A percentile compares a stretch with the other conserved stretches of the same genome.
Evolutionary conservation across 2,329 filamentous ascomycete species (phyloP).

Genomic region (Metarhizium anisopliae): DNA sequence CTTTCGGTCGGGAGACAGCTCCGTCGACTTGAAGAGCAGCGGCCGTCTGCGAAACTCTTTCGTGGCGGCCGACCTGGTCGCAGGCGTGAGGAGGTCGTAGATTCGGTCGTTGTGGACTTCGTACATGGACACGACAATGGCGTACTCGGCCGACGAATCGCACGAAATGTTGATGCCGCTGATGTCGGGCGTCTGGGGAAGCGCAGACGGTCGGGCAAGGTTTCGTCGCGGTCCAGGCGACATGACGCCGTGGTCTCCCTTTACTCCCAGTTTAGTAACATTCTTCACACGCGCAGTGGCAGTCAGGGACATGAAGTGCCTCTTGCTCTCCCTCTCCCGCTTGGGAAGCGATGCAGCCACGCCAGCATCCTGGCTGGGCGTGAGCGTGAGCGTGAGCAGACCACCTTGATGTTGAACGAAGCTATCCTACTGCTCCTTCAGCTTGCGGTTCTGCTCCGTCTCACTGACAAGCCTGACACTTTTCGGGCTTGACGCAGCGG

Average conservation of each 20-base stretch:
- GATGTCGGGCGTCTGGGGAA: slow-evolving; percentile 69
- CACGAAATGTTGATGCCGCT: slow-evolving; percentile 55
- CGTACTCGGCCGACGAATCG: slow-evolving; percentile 63
- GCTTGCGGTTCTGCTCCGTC: slow-evolving; percentile 13
- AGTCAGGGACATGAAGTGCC: slow-evolving; percentile 34
- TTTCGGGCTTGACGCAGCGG: slow-evolving; percentile 24
- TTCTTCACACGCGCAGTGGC: slow-evolving; percentile 36
- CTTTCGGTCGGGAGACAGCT: slow-evolving; percentile 82
- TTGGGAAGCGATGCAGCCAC: slow-evolving; percentile 19
- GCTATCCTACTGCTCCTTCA: slow-evolving; percentile 21
- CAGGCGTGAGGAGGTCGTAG: slow-evolving; percentile 75
- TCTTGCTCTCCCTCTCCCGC: slow-evolving; percentile 15
- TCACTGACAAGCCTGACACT: slow-evolving; percentile 36
- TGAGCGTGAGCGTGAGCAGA: background rate
- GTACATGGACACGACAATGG: slow-evolving; percentile 92
- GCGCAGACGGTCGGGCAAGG: slow-evolving; percentile 57
- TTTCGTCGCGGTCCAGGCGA: slow-evolving; percentile 50
- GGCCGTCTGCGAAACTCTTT: slow-evolving; percentile 70
- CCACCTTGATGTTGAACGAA: slow-evolving; percentile 12
- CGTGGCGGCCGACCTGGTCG: slow-evolving; percentile 47
- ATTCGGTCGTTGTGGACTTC: slow-evolving; percentile 99
- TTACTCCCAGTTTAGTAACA: slow-evolving; percentile 35
- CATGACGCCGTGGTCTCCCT: slow-evolving; percentile 40
- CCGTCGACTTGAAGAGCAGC: slow-evolving; percentile 85
- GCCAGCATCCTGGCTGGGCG: background rate